Percentiles rank a stretch among this genome's conserved stretches.
Conservation (phyloP, 805 yeast genomes). For the Starmerella bombi region DNA sequence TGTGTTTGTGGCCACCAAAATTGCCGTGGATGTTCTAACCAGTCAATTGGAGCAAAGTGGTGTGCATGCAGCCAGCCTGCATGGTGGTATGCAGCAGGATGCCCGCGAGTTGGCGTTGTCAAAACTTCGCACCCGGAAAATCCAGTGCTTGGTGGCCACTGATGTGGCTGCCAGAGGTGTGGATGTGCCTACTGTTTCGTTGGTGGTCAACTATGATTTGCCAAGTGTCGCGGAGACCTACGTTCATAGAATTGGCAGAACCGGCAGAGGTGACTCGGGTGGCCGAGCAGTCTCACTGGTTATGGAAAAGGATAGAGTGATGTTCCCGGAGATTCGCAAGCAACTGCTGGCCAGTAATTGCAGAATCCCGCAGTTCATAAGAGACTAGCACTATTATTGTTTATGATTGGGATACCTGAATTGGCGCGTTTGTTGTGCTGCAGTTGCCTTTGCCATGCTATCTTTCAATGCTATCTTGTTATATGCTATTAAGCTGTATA, state of each 20-base stretch:
- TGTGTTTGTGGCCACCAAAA: slow-evolving; percentile 67
- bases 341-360: slow-evolving; percentile 6
- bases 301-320: slow-evolving; percentile 6
- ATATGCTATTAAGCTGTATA: too few relatives aligned
- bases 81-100: slow-evolving; percentile 77
- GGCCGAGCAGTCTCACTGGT: slow-evolving; percentile 71
- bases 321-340: slow-evolving; percentile 14
- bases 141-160: slow-evolving; percentile 68
- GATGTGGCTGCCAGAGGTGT: slow-evolving; percentile 95
- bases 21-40: slow-evolving; percentile 54
- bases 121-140: slow-evolving; percentile 41
- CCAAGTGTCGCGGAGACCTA: slow-evolving; percentile 65
- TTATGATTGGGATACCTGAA: too few relatives aligned
- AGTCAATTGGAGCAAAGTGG: slow-evolving; percentile 37
- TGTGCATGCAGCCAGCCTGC: slow-evolving; percentile 48
- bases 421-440: too few relatives aligned
- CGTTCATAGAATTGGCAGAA: slow-evolving; percentile 87
- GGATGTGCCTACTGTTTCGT: slow-evolving; percentile 73
- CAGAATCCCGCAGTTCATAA: slow-evolving; percentile 29
- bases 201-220: slow-evolving; percentile 83
- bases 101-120: slow-evolving; percentile 68
- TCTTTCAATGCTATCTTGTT: too few relatives aligned
- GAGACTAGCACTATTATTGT: too few relatives aligned
- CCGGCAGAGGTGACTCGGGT: slow-evolving; percentile 81
- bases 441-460: too few relatives aligned